Percentiles rank a stretch among this genome's conserved stretches.
phyloP scores from a whole-genome alignment of 129 eudicot species.

The Erigeron canadensis region DNA sequence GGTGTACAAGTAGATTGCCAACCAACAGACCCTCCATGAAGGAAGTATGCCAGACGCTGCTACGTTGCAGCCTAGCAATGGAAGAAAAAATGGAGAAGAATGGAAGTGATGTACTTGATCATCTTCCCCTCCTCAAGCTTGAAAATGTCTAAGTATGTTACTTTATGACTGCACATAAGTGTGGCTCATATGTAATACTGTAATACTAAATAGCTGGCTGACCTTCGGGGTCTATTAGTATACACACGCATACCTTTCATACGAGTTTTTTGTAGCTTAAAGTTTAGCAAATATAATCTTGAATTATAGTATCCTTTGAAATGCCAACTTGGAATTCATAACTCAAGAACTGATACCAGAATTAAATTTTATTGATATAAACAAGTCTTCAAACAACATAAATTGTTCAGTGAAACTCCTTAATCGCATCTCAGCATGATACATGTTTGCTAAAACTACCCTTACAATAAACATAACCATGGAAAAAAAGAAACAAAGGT shows the following conservation, averaged over 20 bases:
- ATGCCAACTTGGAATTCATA: not conserved
- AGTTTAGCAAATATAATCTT: not conserved
- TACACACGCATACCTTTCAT: not conserved
- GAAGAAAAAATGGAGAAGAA: constrained; percentile 12
- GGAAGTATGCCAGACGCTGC: constrained; percentile 61
- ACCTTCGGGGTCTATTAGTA: not conserved
- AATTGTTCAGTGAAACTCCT: not conserved
- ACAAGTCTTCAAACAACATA: not conserved
- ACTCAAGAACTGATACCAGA: not conserved
- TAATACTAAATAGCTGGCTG: not conserved
- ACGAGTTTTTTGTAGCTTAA: not conserved
- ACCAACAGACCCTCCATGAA: constrained; percentile 72
- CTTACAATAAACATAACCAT: too few relatives aligned
- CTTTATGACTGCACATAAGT: constrained; percentile 15
- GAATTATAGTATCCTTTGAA: not conserved
- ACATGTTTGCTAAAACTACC: not conserved
- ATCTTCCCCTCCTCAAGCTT: constrained; percentile 58
- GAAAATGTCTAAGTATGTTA: constrained; percentile 20
- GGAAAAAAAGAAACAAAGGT: too few relatives aligned
- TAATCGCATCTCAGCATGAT: not conserved
- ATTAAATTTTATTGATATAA: not conserved
- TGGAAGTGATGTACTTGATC: constrained; percentile 38
- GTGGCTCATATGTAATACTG: constrained; percentile 12
- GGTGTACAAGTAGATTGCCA: constrained; percentile 66
- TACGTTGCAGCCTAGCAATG: constrained; percentile 30